These are phyloP conservation scores for Pseudocercospora vitis DNA, from an alignment of 2,329 filamentous ascomycete species.

Conservation along the genomic window DNA sequence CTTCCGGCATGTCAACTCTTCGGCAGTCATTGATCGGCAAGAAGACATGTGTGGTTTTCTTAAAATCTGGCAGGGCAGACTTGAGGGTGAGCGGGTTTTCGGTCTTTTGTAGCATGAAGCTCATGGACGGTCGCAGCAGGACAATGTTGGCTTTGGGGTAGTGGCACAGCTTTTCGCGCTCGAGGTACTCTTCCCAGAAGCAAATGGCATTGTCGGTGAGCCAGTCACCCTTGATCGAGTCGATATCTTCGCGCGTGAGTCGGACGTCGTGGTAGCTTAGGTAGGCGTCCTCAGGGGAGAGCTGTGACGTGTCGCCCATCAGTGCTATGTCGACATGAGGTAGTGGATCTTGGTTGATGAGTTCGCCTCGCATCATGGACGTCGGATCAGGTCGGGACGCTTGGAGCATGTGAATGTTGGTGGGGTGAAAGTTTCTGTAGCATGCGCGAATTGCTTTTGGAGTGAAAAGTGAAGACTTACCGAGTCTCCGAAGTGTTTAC, in stretches of 20 bases:
- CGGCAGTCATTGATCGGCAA: slow-evolving; percentile 89
- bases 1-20: slow-evolving; percentile 75
- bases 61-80: slow-evolving; percentile 77
- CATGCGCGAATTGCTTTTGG: not conserved
- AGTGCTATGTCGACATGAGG: slow-evolving; percentile 3
- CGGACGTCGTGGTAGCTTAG: slow-evolving; percentile 60
- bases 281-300: slow-evolving; percentile 66
- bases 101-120: slow-evolving; percentile 82
- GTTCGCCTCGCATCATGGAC: slow-evolving; percentile 1
- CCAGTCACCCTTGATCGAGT: slow-evolving; percentile 89
- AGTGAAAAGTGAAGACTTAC: slow-evolving; percentile 38
- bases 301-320: slow-evolving; percentile 33
- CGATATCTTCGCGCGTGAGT: slow-evolving; percentile 89
- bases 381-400: not conserved
- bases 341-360: slow-evolving; percentile 3
- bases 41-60: slow-evolving; percentile 83
- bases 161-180: slow-evolving; percentile 78
- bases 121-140: slow-evolving; percentile 88
- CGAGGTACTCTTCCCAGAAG: slow-evolving; percentile 97
- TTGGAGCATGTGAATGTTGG: slow-evolving; percentile 4
- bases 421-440: not conserved
- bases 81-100: slow-evolving; percentile 56
- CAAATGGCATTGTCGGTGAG: slow-evolving; percentile 95
- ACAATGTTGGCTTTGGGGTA: slow-evolving; percentile 84
- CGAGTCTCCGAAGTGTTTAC: slow-evolving; percentile 52